Evolutionary conservation across 352 stramenopile genomes (phyloP), one percentile per base, ranked within the genome.

Genomic region (Phytophthora litchii): DNA sequence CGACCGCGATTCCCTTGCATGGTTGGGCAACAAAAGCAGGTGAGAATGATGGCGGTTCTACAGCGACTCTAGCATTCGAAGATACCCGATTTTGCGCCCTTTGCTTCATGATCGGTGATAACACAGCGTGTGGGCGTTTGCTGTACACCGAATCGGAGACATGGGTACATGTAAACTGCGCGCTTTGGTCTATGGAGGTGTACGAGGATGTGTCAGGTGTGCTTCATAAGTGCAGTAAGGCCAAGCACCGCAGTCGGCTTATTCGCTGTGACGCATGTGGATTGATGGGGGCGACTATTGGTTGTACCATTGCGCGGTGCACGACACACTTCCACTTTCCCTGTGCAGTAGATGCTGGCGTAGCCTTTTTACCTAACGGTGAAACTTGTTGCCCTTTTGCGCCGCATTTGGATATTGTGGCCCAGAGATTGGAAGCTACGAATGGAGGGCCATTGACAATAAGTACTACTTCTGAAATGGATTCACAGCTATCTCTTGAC

Each of bases 101-200:
- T 42, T 97, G 89, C 58, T 92, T 89, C 20, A 83, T 89, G 51
- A 75, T 89, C 38, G 89, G 88, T 6, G 89, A 97, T 42, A 74
- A 83, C 38, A 59, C 73, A 25, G 55, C 75, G 10, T 92, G 83
- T 37, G 90, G 90, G 9, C 78, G 90, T 2, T 70, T 97, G 20
- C 49, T 97, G 5, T 93, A 92, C 60, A 80, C 85, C 0, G 83
- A 95, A 16, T 61, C 80, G 17, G 86, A 96, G 36, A 74, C 88
- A 21, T 98, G 89, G 88, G 83, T 97, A 4, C 95, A 98, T 67
- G 67, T 93, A 6, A 97, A 96, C 55, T 98, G 95, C 71, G 91
- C 87, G 2, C 49, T 97, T 13, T 98, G 92, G 92, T 97, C 88
- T 6, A 91, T 89, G 31, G 91, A 98, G 69, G 92, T 97, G 19